Evolutionary conservation across 73 alveolate genomes (phyloP).

Genomic region (Symbiodinium pilosum): DNA sequence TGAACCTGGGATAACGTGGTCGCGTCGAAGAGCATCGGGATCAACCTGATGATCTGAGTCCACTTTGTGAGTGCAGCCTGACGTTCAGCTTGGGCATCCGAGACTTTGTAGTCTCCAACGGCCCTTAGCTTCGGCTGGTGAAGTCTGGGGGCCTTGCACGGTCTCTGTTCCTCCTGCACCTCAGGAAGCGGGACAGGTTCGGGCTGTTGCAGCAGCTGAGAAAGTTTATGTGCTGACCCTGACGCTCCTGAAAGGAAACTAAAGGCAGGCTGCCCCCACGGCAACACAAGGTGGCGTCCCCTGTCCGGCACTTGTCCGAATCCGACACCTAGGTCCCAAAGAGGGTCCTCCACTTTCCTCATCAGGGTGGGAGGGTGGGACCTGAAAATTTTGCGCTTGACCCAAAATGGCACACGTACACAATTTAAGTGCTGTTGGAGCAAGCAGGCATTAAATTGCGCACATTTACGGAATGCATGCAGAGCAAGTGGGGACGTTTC

Average conservation of each 20-base stretch:
- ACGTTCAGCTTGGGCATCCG: neutral
- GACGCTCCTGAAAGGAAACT: neutral
- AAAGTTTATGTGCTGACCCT: neutral
- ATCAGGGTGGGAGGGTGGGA: neutral
- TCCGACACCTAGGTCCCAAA: neutral
- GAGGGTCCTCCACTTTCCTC: neutral
- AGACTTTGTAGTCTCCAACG: neutral
- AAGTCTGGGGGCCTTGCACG: neutral
- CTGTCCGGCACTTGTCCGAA: neutral
- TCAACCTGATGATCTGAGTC: neutral
- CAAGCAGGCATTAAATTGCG: too few relatives aligned
- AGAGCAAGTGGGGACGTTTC: too few relatives aligned
- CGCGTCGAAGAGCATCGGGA: neutral
- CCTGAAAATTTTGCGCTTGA: neutral
- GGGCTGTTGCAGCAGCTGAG: neutral
- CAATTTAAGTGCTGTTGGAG: too few relatives aligned
- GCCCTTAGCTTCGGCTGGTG: neutral
- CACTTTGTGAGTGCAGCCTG: neutral
- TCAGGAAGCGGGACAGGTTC: neutral
- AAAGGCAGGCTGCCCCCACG: neutral
- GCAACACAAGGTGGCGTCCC: neutral
- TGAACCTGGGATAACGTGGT: neutral
- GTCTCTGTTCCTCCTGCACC: neutral
- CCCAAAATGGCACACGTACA: neutral
- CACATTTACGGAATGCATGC: too few relatives aligned